Base-by-base conservation (phyloP, 73 alveolate species). In the Stentor roeselii region DNA sequence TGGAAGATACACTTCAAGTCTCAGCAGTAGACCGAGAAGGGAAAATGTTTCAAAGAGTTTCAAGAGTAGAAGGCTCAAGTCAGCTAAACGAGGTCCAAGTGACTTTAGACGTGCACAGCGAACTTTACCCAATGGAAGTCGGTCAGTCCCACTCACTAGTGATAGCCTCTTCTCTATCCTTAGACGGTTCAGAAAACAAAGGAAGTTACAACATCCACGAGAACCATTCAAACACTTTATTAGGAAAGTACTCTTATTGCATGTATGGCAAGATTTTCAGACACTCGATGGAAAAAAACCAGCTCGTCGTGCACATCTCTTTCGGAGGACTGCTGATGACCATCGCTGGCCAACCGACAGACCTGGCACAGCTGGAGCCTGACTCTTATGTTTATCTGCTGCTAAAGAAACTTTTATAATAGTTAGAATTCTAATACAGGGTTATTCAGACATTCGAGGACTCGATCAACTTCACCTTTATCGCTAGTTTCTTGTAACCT, bases 241-340 rank as follows among this genome's bases (percentile, higher is more conserved):
- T 67, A 32, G 21, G 42, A 21, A 67, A 67, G 80, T 67, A 21
- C 37, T 21, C n/a, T 32, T 67, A 67, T 32, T 67, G 80, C 34
- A 67, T 67, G 80, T 67, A 67, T 67, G 80, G 80, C 21, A 67
- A 67, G 80, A 67, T 67, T 32, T 67, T 67, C 41, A 67, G 34
- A 2, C 80, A 67, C 41, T 14, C 80, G 11, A 21, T 67, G 37
- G 80, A 67, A 30, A n/a, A 40, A 30, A 32, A 32, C 11, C 34
- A 27, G 37, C 34, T 67, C 27, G 80, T 67, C 0, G 80, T 67
- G 41, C 37, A 67, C 34, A 67, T 67, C 41, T 67, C 80, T 21
- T 67, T 67, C 34, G 80, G 80, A 21, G 80, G 80, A 32, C 80
- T 67, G 1, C 41, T 67, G 11, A 67, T 67, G 80, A 67, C 80